Evolutionary conservation across 495 filamentous ascomycete genomes (phyloP).

Genomic region (Penicillium canariense): DNA sequence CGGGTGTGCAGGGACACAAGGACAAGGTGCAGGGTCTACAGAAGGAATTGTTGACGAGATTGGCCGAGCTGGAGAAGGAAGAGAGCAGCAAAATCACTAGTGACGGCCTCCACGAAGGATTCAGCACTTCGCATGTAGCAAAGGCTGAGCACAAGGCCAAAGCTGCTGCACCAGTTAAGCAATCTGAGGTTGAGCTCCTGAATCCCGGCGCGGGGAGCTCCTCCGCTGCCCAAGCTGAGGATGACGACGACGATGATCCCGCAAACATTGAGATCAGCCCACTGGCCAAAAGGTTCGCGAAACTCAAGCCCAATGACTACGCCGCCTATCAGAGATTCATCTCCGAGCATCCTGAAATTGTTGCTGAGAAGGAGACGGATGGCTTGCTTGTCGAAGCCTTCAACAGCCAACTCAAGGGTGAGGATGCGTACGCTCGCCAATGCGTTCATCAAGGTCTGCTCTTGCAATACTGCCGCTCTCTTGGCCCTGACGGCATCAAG

Average conservation of each 20-base stretch:
- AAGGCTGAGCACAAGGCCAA: constrained; percentile 55
- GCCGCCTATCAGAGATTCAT: constrained; percentile 71
- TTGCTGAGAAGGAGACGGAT: constrained; percentile 87
- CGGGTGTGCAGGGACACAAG: constrained; percentile 72
- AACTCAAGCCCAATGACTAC: constrained; percentile 77
- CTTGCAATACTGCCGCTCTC: constrained; percentile 87
- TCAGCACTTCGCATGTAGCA: constrained; percentile 74
- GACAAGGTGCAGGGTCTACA: constrained; percentile 76
- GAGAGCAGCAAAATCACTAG: constrained; percentile 91
- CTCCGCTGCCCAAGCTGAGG: constrained; percentile 57
- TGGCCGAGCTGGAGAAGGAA: constrained; percentile 81
- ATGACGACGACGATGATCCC: constrained; percentile 63
- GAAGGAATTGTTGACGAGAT: constrained; percentile 64
- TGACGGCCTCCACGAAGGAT: constrained; percentile 87
- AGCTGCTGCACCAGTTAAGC: constrained; percentile 22
- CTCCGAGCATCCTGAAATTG: constrained; percentile 65
- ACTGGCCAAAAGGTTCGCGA: constrained; percentile 73
- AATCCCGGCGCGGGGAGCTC: constrained; percentile 59
- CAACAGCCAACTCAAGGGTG: constrained; percentile 72
- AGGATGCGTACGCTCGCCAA: constrained; percentile 73
- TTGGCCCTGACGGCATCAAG: constrained; percentile 83
- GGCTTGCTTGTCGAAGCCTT: constrained; percentile 89
- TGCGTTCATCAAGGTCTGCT: constrained; percentile 93
- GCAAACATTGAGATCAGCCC: constrained; percentile 70
- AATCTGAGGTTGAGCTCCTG: constrained; percentile 69